These are phyloP conservation scores for Pilaira anomala DNA, from an alignment of 192 early-diverging fungal species.

Conservation along the genomic window DNA sequence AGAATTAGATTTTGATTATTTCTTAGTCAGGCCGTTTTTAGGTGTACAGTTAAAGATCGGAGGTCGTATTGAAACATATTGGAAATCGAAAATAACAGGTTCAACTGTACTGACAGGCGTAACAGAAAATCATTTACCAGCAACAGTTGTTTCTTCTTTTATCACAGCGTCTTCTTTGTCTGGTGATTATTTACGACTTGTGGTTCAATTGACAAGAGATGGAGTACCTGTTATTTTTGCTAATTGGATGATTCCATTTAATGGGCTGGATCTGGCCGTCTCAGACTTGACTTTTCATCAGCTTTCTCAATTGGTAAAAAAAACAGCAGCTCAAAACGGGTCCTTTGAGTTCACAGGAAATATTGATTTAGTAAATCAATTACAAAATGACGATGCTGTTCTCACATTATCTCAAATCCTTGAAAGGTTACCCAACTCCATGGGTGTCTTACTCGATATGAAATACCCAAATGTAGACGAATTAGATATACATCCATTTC, in stretches of 20 bases:
- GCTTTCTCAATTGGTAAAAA: slow-evolving; percentile 29
- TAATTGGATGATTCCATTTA: slow-evolving; percentile 62
- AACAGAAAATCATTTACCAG: slow-evolving; percentile 2
- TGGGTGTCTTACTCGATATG: no score
- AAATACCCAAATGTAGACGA: no score
- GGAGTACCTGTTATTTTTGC: slow-evolving; percentile 82
- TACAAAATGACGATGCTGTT: no score
- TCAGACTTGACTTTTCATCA: slow-evolving; percentile 51
- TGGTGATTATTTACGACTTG: slow-evolving; percentile 83
- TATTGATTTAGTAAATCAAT: no score
- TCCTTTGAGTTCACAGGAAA: no score
- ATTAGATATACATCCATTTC: no score
- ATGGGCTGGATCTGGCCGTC: slow-evolving; percentile 47
- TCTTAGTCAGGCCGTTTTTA: slow-evolving; percentile 80
- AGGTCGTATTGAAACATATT: slow-evolving; percentile 96
- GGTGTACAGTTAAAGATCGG: slow-evolving; percentile 89
- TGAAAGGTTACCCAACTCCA: no score
- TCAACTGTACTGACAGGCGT: slow-evolving; percentile 35
- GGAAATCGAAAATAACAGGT: slow-evolving; percentile 88
- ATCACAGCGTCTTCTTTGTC: slow-evolving; percentile 83
- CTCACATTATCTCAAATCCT: no score
- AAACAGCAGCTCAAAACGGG: not conserved
- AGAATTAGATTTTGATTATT: slow-evolving; percentile 77
- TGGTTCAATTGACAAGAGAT: slow-evolving; percentile 88
- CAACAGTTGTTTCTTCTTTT: slow-evolving; percentile 51